Percentiles rank a stretch among this genome's conserved stretches.
Conservation (phyloP, 805 yeast genomes). For the Candida caryicola region DNA sequence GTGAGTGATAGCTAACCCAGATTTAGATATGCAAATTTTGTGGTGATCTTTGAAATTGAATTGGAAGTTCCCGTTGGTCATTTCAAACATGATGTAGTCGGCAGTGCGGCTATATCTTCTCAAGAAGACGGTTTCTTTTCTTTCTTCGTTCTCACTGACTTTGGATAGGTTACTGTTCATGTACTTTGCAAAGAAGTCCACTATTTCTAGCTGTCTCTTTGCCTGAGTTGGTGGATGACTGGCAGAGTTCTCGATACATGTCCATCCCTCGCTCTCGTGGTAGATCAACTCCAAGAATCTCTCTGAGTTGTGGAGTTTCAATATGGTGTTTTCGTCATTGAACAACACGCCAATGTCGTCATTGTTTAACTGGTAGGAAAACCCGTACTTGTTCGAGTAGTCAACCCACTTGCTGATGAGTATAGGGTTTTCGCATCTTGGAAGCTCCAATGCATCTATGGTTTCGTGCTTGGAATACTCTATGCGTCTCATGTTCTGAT, state of each 20-base stretch:
- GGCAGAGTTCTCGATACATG: slow-evolving; percentile 43
- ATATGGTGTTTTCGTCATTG: slow-evolving; percentile 78
- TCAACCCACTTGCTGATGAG: slow-evolving; percentile 96
- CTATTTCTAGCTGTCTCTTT: slow-evolving; percentile 75
- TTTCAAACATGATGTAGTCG: slow-evolving; percentile 84
- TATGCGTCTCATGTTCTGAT: slow-evolving; percentile 40
- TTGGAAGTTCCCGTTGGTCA: slow-evolving; percentile 90
- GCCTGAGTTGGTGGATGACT: slow-evolving; percentile 47
- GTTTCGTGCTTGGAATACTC: slow-evolving; percentile 36
- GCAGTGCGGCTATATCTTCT: slow-evolving; percentile 79
- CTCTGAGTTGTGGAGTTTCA: slow-evolving; percentile 63
- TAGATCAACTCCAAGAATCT: slow-evolving; percentile 61
- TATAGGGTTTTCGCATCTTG: slow-evolving; percentile 55
- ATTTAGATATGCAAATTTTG: slow-evolving; percentile 75
- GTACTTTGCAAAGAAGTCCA: slow-evolving; percentile 84
- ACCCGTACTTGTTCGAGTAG: slow-evolving; percentile 92
- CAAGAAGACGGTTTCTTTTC: slow-evolving; percentile 68
- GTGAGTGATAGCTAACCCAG: slow-evolving; percentile 75
- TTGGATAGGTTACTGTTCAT: slow-evolving; percentile 89
- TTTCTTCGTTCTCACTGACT: slow-evolving; percentile 63
- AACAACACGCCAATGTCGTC: slow-evolving; percentile 89
- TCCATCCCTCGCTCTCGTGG: slow-evolving; percentile 46
- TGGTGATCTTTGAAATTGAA: slow-evolving; percentile 95
- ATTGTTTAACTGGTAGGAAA: slow-evolving; percentile 86
- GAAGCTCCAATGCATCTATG: slow-evolving; percentile 35